Conservation (phyloP, 805 yeast species). For the Candida sithepensis region DNA sequence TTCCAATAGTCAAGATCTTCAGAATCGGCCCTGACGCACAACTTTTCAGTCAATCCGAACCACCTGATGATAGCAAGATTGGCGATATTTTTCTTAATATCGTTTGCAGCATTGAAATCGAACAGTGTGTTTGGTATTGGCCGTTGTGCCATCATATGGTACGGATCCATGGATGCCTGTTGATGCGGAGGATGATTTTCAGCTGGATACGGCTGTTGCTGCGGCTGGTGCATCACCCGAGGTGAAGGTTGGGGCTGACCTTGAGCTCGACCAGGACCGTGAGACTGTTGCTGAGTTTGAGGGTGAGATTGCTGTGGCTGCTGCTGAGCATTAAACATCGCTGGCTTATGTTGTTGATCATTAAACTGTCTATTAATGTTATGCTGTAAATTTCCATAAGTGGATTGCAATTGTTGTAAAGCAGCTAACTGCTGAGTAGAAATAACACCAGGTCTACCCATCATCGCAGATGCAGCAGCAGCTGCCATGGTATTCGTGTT, state of each 20-base stretch:
- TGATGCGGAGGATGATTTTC: constrained; percentile 14
- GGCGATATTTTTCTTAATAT: constrained; percentile 33
- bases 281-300: constrained; percentile 13
- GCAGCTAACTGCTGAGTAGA: constrained; percentile 24
- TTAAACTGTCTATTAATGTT: constrained; percentile 20
- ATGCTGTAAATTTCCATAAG: constrained; percentile 28
- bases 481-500: constrained; percentile 20
- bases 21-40: constrained; percentile 38
- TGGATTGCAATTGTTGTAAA: constrained; percentile 27
- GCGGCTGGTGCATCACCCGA: constrained; percentile 5
- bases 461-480: constrained; percentile 25
- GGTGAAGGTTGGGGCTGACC: constrained; percentile 7
- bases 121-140: constrained; percentile 10
- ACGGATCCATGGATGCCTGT: constrained; percentile 6
- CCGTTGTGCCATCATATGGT: constrained; percentile 5
- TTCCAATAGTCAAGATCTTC: constrained; percentile 49
- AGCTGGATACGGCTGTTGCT: constrained; percentile 18
- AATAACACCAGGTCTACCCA: constrained; percentile 24
- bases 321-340: neutral
- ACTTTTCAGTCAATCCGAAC: constrained; percentile 46
- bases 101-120: constrained; percentile 18
- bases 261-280: no score
- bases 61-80: constrained; percentile 49
- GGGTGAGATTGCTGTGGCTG: neutral
- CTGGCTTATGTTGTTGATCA: constrained; percentile 15